Evolutionary conservation across 2,329 filamentous ascomycete genomes (phyloP).

Genomic region (Pseudogymnoascus sp.): DNA sequence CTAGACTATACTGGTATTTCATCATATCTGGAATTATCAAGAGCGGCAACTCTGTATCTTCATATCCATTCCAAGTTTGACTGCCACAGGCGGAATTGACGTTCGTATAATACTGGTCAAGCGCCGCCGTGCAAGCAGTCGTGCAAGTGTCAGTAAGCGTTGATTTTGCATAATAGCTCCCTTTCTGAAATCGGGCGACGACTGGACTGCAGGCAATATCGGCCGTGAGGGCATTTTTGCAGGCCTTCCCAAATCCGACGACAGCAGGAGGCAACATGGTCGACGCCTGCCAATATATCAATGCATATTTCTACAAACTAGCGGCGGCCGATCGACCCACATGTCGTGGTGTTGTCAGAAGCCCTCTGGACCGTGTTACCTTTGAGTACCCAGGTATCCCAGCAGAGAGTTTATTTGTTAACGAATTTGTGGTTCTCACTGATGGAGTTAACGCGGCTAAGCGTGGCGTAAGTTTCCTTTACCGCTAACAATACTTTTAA

Average conservation of each 20-base stretch:
- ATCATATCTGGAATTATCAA: conserved; percentile 13
- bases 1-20: conserved; percentile 10
- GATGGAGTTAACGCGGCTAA: neutral
- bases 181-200: conserved; percentile 9
- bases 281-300: too few species aligned
- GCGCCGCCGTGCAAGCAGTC: neutral
- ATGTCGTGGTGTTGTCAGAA: too few species aligned
- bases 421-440: too few species aligned
- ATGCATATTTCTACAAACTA: too few species aligned
- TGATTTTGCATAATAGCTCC: conserved; percentile 3
- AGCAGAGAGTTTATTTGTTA: too few species aligned
- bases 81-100: conserved; percentile 11
- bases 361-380: too few species aligned
- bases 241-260: neutral
- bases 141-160: conserved; percentile 9
- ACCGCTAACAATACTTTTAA: neutral
- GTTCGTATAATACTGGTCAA: conserved; percentile 7
- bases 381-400: too few species aligned
- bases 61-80: conserved; percentile 12
- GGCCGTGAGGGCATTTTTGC: conserved; percentile 4
- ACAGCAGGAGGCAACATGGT: too few species aligned
- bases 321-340: too few species aligned
- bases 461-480: neutral
- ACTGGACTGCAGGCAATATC: conserved; percentile 11
- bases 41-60: conserved; percentile 10